Conservation (phyloP, 2,329 filamentous ascomycete species). For the Trichoderma lentiforme region DNA sequence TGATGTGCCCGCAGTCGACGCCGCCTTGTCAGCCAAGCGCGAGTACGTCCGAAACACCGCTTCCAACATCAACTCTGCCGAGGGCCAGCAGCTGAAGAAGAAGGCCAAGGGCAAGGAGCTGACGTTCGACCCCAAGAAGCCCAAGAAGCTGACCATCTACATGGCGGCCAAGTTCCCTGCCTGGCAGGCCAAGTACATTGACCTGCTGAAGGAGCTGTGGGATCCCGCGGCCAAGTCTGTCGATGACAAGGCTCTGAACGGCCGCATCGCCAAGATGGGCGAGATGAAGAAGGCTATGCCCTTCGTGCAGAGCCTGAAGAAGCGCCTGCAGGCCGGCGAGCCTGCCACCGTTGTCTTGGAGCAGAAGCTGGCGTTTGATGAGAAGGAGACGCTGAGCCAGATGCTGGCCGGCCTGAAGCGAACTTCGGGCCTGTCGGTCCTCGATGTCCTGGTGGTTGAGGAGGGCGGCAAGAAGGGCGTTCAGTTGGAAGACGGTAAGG, state of each 20-base stretch:
- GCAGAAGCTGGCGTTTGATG: constrained; percentile 82
- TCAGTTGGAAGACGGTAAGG: constrained; percentile 50
- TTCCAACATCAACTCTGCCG: constrained; percentile 75
- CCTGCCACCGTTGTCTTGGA: constrained; percentile 67
- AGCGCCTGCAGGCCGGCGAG: constrained; percentile 70
- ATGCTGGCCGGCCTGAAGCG: constrained; percentile 80
- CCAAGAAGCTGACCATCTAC: constrained; percentile 88
- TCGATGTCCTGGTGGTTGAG: constrained; percentile 69
- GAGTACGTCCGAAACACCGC: constrained; percentile 76
- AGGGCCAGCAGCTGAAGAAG: constrained; percentile 80
- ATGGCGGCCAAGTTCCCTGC: constrained; percentile 74
- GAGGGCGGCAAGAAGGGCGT: constrained; percentile 66
- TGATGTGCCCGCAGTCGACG: constrained; percentile 60
- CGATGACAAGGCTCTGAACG: constrained; percentile 78
- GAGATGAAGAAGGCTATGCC: constrained; percentile 99
- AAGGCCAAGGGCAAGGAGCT: constrained; percentile 87
- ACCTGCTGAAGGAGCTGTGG: constrained; percentile 71
- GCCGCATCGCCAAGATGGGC: constrained; percentile 73
- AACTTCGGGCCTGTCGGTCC: constrained; percentile 63
- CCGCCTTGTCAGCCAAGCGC: constrained; percentile 70
- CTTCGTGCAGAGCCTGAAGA: constrained; percentile 86
- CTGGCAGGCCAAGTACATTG: constrained; percentile 91
- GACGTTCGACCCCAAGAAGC: constrained; percentile 82
- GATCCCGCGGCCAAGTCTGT: constrained; percentile 56
- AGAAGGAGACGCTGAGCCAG: constrained; percentile 68